phyloP scores from a whole-genome alignment of 441 rosid genomes.

The Viola pubescens region DNA sequence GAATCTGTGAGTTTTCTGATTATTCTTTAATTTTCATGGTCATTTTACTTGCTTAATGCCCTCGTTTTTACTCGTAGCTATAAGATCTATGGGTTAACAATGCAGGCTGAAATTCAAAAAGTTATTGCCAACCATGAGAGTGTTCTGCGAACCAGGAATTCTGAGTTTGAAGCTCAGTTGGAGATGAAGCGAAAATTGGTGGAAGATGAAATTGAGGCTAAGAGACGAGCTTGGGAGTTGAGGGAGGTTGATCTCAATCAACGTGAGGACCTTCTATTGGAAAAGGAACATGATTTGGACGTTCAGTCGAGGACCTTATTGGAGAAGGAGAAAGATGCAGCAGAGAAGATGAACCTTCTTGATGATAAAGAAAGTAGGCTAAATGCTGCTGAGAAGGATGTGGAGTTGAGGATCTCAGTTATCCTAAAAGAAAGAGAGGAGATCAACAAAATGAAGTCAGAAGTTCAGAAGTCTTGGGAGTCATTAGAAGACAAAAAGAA shows the following conservation, averaged over 20 bases:
- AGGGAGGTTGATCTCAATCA: conserved; percentile 71
- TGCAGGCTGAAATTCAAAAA: conserved; percentile 62
- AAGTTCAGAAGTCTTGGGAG: conserved; percentile 48
- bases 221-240: conserved; percentile 84
- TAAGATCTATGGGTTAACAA: conserved; percentile 15
- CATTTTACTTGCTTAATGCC: background rate
- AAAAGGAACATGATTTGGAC: conserved; percentile 79
- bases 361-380: conserved; percentile 55
- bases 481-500: conserved; percentile 61
- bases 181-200: conserved; percentile 48
- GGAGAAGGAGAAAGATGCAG: conserved; percentile 64
- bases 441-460: conserved; percentile 43
- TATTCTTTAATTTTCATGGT: background rate
- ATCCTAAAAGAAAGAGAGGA: conserved; percentile 56
- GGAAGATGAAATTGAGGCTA: conserved; percentile 75
- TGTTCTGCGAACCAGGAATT: conserved; percentile 45
- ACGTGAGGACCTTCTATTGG: conserved; percentile 52
- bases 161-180: conserved; percentile 73
- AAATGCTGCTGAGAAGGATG: conserved; percentile 41
- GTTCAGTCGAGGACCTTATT: conserved; percentile 44
- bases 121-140: conserved; percentile 54
- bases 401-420: conserved; percentile 31
- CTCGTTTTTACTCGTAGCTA: background rate
- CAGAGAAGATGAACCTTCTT: conserved; percentile 40
- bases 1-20: conserved; percentile 56